These are phyloP conservation scores for Aethionema arabicum DNA, from an alignment of 345 rosid genomes.

Conservation along the genomic window DNA sequence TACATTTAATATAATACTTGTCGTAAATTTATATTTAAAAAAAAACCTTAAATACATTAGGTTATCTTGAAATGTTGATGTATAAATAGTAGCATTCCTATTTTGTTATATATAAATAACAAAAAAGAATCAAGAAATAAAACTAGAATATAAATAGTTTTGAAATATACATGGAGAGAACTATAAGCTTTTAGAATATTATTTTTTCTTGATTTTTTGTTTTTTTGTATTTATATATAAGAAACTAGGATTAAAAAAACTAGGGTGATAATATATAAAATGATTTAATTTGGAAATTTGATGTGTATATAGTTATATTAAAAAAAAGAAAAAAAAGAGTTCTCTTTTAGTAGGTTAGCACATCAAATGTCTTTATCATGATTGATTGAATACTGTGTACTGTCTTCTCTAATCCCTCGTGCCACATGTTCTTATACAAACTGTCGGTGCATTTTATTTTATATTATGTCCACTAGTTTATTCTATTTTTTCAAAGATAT, in stretches of 20 bases:
- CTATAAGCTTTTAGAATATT: no score
- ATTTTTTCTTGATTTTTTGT: slow-evolving; percentile 8
- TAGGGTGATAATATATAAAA: no score
- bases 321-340: slow-evolving; percentile 8
- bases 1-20: no score
- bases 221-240: slow-evolving; percentile 4
- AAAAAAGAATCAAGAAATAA: no score
- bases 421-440: slow-evolving; percentile 43
- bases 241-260: neutral
- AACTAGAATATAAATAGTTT: no score
- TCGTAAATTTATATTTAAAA: no score
- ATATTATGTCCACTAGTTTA: neutral
- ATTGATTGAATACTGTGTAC: slow-evolving; percentile 32
- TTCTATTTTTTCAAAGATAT: neutral
- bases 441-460: slow-evolving; percentile 44
- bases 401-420: slow-evolving; percentile 32
- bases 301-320: neutral
- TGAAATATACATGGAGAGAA: no score
- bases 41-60: no score
- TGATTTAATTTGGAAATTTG: neutral
- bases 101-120: no score
- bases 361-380: slow-evolving; percentile 45
- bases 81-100: no score
- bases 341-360: slow-evolving; percentile 35
- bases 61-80: no score